Base-by-base conservation (phyloP, 2,329 filamentous ascomycete genomes). In the Phaeomoniella chlamydospora region DNA sequence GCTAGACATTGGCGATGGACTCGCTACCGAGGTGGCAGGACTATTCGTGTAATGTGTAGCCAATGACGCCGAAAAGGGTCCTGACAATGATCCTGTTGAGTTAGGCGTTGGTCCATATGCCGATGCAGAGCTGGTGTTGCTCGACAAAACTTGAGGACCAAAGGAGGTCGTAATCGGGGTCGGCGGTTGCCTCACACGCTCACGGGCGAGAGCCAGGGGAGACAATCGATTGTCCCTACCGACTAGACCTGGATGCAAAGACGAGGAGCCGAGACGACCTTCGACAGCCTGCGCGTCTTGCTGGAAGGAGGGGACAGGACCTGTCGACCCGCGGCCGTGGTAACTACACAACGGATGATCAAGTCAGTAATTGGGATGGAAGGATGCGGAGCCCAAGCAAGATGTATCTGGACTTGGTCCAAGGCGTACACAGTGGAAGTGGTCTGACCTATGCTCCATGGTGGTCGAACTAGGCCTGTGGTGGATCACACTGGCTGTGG, bases 61-160 rank as follows among this genome's bases (percentile, higher is more conserved):
- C 38, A 49, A 40, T 37, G 42, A 36, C 35, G 44, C 52, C 47
- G 54, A 61, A 41, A 63, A 64, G 4, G 61, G 60, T 34, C 57
- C 62, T 16, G 58, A 60, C 26, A 62, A 46, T 18, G 59, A 58
- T n/a, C 58, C 60, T 4, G 59, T 54, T 10, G 61, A 62, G 19
- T 57, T 45, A 37, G 60, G 60, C 11, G 58, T 61, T 14, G 51
- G 50, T 26, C 47, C 48, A 38, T 53, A 48, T 35, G 45, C 46
- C 12, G 45, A 26, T n/a, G 22, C 22, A 26, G 22, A 31, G 37
- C 48, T 43, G n/a, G 9, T 26, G n/a, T 6, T 9, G 9, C 9
- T 26, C 22, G n/a, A 6, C 22, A 26, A n/a, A 6, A n/a, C n/a
- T 26, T 26, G 22, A 26, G 22, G 22, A n/a, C 22, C 22, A 26